phyloP scores from a whole-genome alignment of 345 rosid genomes.

The Gossypium australe region DNA sequence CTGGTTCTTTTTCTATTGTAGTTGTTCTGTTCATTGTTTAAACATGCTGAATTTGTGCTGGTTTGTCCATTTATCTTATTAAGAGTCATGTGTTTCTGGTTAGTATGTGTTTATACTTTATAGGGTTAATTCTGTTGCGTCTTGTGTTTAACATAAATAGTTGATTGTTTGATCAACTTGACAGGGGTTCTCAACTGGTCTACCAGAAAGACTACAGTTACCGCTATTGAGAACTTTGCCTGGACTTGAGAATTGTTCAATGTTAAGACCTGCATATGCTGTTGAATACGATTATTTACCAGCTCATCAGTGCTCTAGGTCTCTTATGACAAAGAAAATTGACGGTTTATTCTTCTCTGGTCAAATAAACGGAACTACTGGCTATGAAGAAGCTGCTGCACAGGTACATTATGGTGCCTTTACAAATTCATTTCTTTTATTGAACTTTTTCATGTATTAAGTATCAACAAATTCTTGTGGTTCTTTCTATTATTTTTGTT shows the following conservation, averaged over 20 bases:
- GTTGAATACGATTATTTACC: constrained; percentile 98
- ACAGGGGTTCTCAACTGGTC: constrained; percentile 97
- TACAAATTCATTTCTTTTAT: background rate
- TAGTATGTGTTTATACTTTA: constrained; percentile 1
- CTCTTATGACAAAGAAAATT: constrained; percentile 90
- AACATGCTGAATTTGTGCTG: background rate
- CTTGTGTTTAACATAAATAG: background rate
- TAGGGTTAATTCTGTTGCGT: background rate
- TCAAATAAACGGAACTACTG: constrained; percentile 97
- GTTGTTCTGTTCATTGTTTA: background rate
- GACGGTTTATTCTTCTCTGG: constrained; percentile 98
- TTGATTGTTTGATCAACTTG: constrained; percentile 12
- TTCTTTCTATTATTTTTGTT: background rate
- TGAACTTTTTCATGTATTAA: background rate
- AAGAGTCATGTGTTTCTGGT: background rate
- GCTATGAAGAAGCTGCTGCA: constrained; percentile 99
- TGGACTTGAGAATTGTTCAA: constrained; percentile 93
- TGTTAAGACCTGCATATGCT: constrained; percentile 98
- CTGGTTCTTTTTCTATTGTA: background rate
- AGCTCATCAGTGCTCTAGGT: constrained; percentile 86
- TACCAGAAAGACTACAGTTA: constrained; percentile 88
- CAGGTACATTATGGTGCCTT: constrained; percentile 42
- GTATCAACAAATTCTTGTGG: constrained; percentile 5
- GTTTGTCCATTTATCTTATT: background rate
- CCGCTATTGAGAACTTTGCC: constrained; percentile 97